Base-by-base conservation (phyloP, 805 yeast genomes). In the Grigorovia transvaalensis region DNA sequence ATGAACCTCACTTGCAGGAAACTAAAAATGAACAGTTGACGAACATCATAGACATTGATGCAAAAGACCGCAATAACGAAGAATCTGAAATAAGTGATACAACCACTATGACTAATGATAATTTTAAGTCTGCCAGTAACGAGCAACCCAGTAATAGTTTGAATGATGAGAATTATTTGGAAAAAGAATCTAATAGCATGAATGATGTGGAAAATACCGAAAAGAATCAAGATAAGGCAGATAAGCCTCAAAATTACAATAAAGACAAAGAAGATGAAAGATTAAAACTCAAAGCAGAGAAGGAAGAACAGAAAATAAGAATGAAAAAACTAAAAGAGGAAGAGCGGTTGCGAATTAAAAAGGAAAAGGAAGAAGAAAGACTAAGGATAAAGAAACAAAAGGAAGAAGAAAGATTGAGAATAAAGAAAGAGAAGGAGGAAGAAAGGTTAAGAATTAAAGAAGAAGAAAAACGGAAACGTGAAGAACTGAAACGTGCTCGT, bases 341-440 rank as follows among this genome's bases (percentile, higher is more conserved):
- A 43, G 53, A 56, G 29, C 51, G 51, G 47, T 19, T 51, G 11
- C 13, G 17, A 47, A 50, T 54, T 8, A 27, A 50, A 19, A 13
- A 15, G 29, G 51, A 53, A 54, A 54, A 59, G 53, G 53, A 61
- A 57, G 55, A 55, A 55, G 46, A 51, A 50, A 44, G 45, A 51
- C 47, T 57, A 57, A 45, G 48, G 33, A 30, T 12, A 9, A 35
- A 29, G 29, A 15, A 48, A 19, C 52, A 59, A 49, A 53, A 53
- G 47, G 62, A 59, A 48, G 59, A 56, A 23, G 63, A 62, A 40
- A 56, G 66, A 67, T 48, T 51, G 48, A 50, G 70, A 63, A 55
- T 70, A 59, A 60, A 71, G 51, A 70, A 69, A 54, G 71, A 70
- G 54, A 59, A 61, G 53, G 58, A 57, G 41, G 60, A 55, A 63